phyloP scores from a whole-genome alignment of 1,284 basidiomycete species.

The Puccinia horiana region DNA sequence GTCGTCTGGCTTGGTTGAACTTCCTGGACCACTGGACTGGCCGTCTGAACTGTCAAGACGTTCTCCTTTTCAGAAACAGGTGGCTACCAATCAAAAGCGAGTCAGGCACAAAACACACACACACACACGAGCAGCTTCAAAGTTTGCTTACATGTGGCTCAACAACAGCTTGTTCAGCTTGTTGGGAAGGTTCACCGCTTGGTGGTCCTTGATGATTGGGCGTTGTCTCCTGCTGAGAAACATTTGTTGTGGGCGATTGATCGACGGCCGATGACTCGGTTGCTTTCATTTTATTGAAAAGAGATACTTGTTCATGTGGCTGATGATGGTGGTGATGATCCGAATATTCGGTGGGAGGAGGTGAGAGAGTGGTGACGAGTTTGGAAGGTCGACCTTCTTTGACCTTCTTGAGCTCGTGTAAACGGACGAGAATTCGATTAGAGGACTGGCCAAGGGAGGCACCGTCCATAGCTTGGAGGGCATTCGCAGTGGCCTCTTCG shows the following conservation, averaged over 20 bases:
- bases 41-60: background rate
- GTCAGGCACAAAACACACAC: background rate
- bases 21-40: background rate
- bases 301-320: background rate
- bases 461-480: constrained; percentile 79
- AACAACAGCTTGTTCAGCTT: background rate
- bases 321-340: background rate
- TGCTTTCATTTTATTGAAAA: constrained; percentile 2
- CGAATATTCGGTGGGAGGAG: background rate
- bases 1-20: background rate
- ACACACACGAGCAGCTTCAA: too few relatives aligned
- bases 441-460: constrained; percentile 64
- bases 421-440: constrained; percentile 77
- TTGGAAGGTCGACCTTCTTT: constrained; percentile 64
- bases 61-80: background rate
- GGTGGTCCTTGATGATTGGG: background rate
- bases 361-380: background rate
- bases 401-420: constrained; percentile 85
- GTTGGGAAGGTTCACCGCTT: background rate
- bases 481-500: constrained; percentile 65
- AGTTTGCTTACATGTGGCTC: background rate
- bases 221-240: background rate
- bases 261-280: background rate
- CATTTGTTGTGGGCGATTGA: too few relatives aligned
- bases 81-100: background rate